A percentile compares a stretch with the other conserved stretches of the same genome.
These are phyloP conservation scores for Neoarthrinium moseri DNA, from an alignment of 2,329 filamentous ascomycete species.

Conservation along the genomic window DNA sequence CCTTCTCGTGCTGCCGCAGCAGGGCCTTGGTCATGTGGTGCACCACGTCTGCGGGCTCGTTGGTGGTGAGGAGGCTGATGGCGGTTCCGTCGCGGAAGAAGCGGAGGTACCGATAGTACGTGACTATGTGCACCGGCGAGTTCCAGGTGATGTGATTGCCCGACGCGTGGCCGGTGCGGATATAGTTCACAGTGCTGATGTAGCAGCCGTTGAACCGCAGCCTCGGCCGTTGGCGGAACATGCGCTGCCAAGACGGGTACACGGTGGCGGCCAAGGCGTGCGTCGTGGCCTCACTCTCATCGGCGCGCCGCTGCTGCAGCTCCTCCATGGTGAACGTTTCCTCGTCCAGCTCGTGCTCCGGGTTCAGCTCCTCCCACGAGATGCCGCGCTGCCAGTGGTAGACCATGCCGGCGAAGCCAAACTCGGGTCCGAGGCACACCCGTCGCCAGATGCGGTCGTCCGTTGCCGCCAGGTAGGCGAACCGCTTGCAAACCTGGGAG, in stretches of 20 bases:
- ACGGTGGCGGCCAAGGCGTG: constrained; percentile 37
- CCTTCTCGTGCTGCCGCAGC: constrained; percentile 45
- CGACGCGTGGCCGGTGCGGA: constrained; percentile 74
- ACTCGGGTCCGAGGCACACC: constrained; percentile 66
- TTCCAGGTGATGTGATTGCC: constrained; percentile 72
- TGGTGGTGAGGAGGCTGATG: constrained; percentile 77
- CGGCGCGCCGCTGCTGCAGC: constrained; percentile 29
- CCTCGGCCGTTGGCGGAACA: constrained; percentile 81
- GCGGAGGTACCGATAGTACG: constrained; percentile 94
- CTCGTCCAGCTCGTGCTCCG: constrained; percentile 20
- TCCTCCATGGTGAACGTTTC: constrained; percentile 36
- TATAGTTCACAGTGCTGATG: constrained; percentile 95
- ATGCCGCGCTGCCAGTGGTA: constrained; percentile 70
- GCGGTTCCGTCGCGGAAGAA: constrained; percentile 89
- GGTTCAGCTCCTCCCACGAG: constrained; percentile 51
- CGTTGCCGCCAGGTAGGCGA: constrained; percentile 80
- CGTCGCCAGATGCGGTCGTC: constrained; percentile 87
- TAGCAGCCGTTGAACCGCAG: constrained; percentile 95
- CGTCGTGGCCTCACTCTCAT: constrained; percentile 34
- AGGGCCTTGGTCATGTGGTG: constrained; percentile 76
- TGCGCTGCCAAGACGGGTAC: constrained; percentile 57
- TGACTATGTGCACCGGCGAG: constrained; percentile 89
- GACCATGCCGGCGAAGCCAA: constrained; percentile 82
- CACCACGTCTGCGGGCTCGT: constrained; percentile 83
- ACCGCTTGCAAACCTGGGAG: constrained; percentile 78